These are phyloP conservation scores for Nothophytophthora sp. DNA, from an alignment of 352 stramenopile species.

Conservation along the genomic window DNA sequence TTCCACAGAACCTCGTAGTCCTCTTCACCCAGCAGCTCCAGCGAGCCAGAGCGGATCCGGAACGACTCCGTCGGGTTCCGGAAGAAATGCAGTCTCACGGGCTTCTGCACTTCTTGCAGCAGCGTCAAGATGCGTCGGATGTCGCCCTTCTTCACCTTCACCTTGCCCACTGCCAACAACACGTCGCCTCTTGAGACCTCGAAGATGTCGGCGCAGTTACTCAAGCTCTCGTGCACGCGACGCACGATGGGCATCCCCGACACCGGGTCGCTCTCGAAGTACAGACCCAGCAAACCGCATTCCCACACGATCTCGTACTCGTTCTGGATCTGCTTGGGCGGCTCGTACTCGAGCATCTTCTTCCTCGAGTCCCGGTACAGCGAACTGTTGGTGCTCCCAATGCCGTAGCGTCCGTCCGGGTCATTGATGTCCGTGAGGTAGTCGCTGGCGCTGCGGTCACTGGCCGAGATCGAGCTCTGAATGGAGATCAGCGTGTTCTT, in stretches of 20 bases:
- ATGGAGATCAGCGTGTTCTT: conserved; percentile 60
- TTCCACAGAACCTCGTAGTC: conserved; percentile 89
- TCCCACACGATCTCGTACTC: conserved; percentile 91
- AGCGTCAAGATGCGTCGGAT: conserved; percentile 77
- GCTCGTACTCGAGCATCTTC: conserved; percentile 63
- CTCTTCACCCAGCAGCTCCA: conserved; percentile 79
- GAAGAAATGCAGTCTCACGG: conserved; percentile 73
- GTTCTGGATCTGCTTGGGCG: conserved; percentile 64
- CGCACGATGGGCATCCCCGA: conserved; percentile 86
- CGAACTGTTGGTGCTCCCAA: conserved; percentile 45
- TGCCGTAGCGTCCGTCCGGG: conserved; percentile 40
- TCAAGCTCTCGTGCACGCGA: conserved; percentile 86
- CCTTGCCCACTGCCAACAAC: conserved; percentile 71
- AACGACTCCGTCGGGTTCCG: conserved; percentile 77
- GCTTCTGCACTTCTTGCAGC: conserved; percentile 85
- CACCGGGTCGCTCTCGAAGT: conserved; percentile 83
- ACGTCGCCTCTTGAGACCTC: conserved; percentile 83
- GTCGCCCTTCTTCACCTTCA: conserved; percentile 80
- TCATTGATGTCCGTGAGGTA: conserved; percentile 47
- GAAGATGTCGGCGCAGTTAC: conserved; percentile 86
- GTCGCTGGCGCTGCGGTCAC: conserved; percentile 50
- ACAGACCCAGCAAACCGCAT: conserved; percentile 77
- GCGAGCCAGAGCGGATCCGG: conserved; percentile 61
- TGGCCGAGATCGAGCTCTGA: conserved; percentile 54
- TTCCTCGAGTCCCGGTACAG: conserved; percentile 56